A percentile compares a stretch with the other conserved stretches of the same genome.
Evolutionary conservation across 2,329 filamentous ascomycete species (phyloP).

Genomic region (Penicillium sp.): DNA sequence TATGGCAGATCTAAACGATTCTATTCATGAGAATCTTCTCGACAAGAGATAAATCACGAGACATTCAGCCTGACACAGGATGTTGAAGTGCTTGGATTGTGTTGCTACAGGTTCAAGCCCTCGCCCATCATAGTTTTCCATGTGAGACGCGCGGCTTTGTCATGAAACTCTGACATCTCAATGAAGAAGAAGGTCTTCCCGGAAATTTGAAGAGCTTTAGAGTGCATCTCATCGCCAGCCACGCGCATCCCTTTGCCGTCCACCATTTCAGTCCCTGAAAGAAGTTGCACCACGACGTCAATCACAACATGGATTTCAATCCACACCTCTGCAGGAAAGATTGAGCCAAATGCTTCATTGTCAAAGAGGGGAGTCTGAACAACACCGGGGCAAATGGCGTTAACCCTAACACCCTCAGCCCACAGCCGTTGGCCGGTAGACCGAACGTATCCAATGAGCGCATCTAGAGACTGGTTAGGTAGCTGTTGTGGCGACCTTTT

Average conservation of each 20-base stretch:
- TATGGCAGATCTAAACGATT: too few relatives aligned
- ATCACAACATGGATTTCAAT: constrained; percentile 11
- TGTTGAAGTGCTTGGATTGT: too few relatives aligned
- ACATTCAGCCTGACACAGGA: too few relatives aligned
- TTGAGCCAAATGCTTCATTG: constrained; percentile 33
- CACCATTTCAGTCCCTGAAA: constrained; percentile 9
- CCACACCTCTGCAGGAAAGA: constrained; percentile 30
- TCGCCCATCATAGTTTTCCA: constrained; percentile 10
- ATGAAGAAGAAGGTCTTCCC: constrained; percentile 24
- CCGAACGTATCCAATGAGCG: constrained; percentile 41
- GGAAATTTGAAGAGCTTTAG: constrained; percentile 27
- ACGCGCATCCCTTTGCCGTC: constrained; percentile 15
- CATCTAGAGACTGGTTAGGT: constrained; percentile 16
- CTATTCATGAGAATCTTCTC: too few relatives aligned
- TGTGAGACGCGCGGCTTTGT: constrained; percentile 11
- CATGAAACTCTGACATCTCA: constrained; percentile 23
- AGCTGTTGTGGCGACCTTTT: rapidly evolving
- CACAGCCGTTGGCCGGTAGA: constrained; percentile 37
- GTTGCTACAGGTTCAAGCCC: neutral
- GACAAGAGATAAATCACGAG: too few relatives aligned
- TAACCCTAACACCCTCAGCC: constrained; percentile 40
- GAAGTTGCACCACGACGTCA: constrained; percentile 1
- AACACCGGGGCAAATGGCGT: constrained; percentile 29
- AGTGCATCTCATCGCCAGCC: constrained; percentile 21
- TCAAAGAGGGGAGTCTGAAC: constrained; percentile 40